A percentile compares a stretch with the other conserved stretches of the same genome.
These are phyloP conservation scores for Wickerhamiella vanderwaltii DNA, from an alignment of 805 yeast species.

Conservation along the genomic window DNA sequence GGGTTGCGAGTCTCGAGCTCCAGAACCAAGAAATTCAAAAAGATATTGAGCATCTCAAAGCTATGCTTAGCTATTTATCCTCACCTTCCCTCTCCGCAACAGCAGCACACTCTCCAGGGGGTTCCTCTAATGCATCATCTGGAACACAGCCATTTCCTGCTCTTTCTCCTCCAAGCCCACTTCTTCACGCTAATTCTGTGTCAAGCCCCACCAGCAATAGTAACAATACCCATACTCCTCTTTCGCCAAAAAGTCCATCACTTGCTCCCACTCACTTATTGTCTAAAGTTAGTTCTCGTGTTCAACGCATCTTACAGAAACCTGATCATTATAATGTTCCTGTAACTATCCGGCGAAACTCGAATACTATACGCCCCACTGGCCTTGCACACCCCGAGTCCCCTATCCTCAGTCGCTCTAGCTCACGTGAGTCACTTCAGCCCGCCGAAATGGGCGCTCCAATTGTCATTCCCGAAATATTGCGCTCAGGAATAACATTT, in stretches of 20 bases:
- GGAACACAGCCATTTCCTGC: too few species aligned
- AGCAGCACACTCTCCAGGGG: too few species aligned
- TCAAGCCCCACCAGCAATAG: too few species aligned
- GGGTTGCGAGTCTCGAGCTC: not conserved
- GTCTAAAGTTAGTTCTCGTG: slow-evolving; percentile 4
- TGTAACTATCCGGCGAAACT: slow-evolving; percentile 20
- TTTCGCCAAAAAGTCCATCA: not conserved
- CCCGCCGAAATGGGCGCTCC: not conserved
- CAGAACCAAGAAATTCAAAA: not conserved
- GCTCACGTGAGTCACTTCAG: too few species aligned
- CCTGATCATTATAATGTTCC: slow-evolving; percentile 15
- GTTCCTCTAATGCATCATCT: not conserved
- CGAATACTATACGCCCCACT: slow-evolving; percentile 15
- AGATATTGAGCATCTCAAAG: not conserved
- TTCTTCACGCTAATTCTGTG: too few species aligned
- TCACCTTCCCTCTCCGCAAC: too few species aligned
- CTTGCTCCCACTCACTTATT: slow-evolving; percentile 4
- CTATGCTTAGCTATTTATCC: too few species aligned
- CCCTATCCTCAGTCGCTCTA: not conserved
- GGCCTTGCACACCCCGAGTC: not conserved
- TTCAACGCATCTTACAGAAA: slow-evolving; percentile 4
- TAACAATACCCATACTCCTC: not conserved
- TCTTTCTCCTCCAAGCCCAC: too few species aligned
- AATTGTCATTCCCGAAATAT: slow-evolving; percentile 16
- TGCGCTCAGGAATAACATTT: slow-evolving; percentile 42